phyloP scores from a whole-genome alignment of 768 basidiomycete genomes.

The Boletus patriciae region DNA sequence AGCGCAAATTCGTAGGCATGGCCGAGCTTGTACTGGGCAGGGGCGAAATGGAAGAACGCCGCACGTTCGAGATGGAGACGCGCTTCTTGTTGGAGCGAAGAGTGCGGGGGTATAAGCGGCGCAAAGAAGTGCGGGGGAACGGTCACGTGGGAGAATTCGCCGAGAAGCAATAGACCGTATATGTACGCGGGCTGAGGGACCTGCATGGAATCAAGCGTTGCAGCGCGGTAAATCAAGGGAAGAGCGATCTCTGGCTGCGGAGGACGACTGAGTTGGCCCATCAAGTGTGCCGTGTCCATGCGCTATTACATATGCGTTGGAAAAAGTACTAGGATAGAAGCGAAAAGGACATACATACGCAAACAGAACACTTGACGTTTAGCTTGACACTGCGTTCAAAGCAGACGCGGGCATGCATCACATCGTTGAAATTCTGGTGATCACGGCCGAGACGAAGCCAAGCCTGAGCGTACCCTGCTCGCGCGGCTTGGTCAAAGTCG shows the following conservation, averaged over 20 bases:
- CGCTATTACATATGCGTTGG: no score
- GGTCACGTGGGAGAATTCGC: slow-evolving; percentile 78
- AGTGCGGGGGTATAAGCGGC: slow-evolving; percentile 55
- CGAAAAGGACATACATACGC: not conserved
- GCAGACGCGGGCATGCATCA: no score
- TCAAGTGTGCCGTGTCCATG: no score
- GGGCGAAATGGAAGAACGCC: slow-evolving; percentile 80
- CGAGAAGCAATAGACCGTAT: slow-evolving; percentile 84
- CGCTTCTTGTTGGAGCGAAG: slow-evolving; percentile 56
- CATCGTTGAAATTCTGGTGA: no score
- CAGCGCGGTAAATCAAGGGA: no score
- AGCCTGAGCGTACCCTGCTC: slow-evolving; percentile 71
- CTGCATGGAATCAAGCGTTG: no score
- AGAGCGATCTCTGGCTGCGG: no score
- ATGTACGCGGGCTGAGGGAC: no score
- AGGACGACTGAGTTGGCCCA: slow-evolving; percentile 86
- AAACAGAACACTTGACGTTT: slow-evolving; percentile 71
- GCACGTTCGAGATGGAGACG: slow-evolving; percentile 78
- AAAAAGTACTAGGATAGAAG: not conserved
- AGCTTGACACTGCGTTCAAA: slow-evolving; percentile 79
- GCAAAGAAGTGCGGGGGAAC: slow-evolving; percentile 53
- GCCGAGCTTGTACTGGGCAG: slow-evolving; percentile 91
- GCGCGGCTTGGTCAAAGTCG: slow-evolving; percentile 83
- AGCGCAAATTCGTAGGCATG: slow-evolving; percentile 91
- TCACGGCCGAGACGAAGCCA: slow-evolving; percentile 99